Conservation (phyloP, 805 yeast species). For the Pichia membranifaciens region DNA sequence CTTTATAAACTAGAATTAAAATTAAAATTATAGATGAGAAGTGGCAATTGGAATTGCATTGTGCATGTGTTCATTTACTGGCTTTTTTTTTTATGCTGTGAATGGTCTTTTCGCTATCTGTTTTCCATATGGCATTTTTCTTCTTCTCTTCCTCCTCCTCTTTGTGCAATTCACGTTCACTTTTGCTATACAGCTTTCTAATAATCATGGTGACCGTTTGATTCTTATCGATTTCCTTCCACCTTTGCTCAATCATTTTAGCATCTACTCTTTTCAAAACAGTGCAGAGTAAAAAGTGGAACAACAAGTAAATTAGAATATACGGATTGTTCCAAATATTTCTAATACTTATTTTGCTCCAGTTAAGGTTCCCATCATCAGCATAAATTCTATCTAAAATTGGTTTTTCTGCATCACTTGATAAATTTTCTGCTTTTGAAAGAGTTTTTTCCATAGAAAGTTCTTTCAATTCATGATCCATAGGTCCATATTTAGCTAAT, state of each 20-base stretch:
- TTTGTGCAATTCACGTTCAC: conserved; percentile 8
- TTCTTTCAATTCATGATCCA: background rate
- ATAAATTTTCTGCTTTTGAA: background rate
- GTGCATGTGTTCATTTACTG: too few species aligned
- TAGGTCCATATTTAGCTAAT: background rate
- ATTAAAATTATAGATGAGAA: too few species aligned
- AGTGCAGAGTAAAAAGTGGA: conserved; percentile 16
- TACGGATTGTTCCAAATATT: conserved; percentile 19
- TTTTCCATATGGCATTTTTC: background rate
- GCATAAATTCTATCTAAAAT: conserved; percentile 6
- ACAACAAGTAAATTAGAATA: conserved; percentile 18
- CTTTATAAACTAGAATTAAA: too few species aligned
- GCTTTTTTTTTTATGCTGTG: background rate
- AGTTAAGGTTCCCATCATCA: conserved; percentile 9
- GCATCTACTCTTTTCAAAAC: conserved; percentile 16
- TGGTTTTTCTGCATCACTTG: background rate
- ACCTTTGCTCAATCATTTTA: conserved; percentile 23
- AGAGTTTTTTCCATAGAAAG: background rate
- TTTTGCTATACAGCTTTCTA: conserved; percentile 18
- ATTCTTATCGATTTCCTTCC: conserved; percentile 28
- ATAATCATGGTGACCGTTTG: conserved; percentile 22
- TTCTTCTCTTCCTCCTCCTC: background rate
- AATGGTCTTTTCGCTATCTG: background rate
- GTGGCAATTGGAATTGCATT: too few species aligned
- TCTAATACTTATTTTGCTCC: conserved; percentile 10